Conservation (phyloP, 371 early-diverging fungal species). For the Paraphysoderma sedebokerense region DNA sequence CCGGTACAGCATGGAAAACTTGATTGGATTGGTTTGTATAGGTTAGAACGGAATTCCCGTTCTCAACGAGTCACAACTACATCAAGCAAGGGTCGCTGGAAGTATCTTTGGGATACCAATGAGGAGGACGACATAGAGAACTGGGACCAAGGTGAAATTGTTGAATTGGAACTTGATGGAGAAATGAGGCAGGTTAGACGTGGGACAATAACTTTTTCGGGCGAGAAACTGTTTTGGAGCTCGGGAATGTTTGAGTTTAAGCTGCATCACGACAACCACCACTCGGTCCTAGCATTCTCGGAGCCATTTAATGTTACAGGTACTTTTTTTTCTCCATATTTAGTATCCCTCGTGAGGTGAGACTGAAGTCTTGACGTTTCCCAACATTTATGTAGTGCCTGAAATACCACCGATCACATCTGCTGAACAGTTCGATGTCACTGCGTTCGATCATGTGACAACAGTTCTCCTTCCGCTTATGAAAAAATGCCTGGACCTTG, state of each 20-base stretch:
- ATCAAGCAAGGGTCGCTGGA: constrained; percentile 50
- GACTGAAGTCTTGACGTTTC: too few relatives aligned
- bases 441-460: constrained; percentile 2
- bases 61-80: constrained; percentile 50
- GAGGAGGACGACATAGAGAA: background rate
- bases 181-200: too few relatives aligned
- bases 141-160: background rate
- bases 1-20: constrained; percentile 43
- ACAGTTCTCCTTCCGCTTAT: background rate
- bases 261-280: constrained; percentile 68
- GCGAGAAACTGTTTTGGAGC: constrained; percentile 58
- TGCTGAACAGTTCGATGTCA: background rate
- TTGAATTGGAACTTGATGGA: too few relatives aligned
- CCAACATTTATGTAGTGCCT: background rate
- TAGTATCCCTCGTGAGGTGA: too few relatives aligned
- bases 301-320: constrained; percentile 56
- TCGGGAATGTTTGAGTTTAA: constrained; percentile 73
- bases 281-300: constrained; percentile 61
- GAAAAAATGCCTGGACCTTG: background rate
- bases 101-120: constrained; percentile 17
- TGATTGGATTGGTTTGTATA: constrained; percentile 90
- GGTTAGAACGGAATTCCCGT: constrained; percentile 24
- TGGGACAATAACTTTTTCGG: constrained; percentile 32
- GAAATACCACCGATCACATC: background rate
- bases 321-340: constrained; percentile 6